Base-by-base conservation (phyloP, 2,329 filamentous ascomycete species). In the Dactylellina leptospora region DNA sequence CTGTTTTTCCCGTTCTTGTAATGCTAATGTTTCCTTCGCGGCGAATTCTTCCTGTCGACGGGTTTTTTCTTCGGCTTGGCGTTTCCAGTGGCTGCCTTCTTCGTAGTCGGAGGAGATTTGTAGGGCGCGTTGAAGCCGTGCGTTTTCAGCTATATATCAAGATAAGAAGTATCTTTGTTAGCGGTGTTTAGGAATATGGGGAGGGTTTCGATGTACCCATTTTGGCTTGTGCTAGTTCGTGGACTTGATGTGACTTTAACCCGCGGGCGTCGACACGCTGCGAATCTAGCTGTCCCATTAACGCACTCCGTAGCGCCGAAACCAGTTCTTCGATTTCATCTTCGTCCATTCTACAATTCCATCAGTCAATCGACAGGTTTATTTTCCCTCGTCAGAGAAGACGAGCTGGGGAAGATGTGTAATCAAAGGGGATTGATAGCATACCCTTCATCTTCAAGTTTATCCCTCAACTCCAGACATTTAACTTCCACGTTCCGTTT, bases 151-250 rank as follows among this genome's bases (percentile, higher is more conserved):
- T 77, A 40, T 13, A 45, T 48, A 42, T 38, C 42, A 36, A 36
- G 4, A 36, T 9, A 10, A 36, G 30, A n/a, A 44, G 38, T 33
- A n/a, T 9, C 13, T 36, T 36, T 11, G 27, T 36, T 18, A 30
- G 13, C 8, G 2, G 2, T 6, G 13, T 5, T 33, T 30, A 13
- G 10, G 13, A 13, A 18, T 13, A 33, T 4, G 16, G n/a, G 10
- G 36, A 47, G 36, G n/a, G 22, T 61, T 28, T 11, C 10, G n/a
- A 62, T 75, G 42, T 73, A 76, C 91, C 90, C 76, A 96, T 93
- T 85, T 99, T 99, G 71, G 93, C 95, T 77, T 95, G 90, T 16
- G 95, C 95, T 79, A 96, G 85, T 81, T 97, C 95, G 82, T 99
- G 95, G 18, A 97, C 92, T 81, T 97, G 92, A 81, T 97, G 92